Evolutionary conservation across 148 eudicot species (phyloP).

Genomic region (Salicornia ramosissima): DNA sequence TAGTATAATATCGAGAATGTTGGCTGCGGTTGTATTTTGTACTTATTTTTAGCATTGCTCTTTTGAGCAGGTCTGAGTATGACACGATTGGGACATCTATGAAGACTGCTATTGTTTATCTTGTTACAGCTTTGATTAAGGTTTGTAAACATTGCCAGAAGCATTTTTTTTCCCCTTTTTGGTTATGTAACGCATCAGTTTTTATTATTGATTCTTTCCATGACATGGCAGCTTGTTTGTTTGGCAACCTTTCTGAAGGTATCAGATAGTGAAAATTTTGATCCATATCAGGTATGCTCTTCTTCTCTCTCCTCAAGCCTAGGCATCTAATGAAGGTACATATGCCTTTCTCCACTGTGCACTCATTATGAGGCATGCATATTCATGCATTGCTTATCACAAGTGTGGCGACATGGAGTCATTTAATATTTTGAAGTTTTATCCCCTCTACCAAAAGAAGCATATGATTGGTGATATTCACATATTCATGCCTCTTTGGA

Average conservation of each 20-base stretch:
- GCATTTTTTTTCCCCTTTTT: not conserved
- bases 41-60: constrained; percentile 6
- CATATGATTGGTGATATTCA: not conserved
- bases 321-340: not conserved
- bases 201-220: constrained; percentile 12
- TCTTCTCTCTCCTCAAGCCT: not conserved
- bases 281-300: constrained; percentile 83
- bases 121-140: constrained; percentile 82
- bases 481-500: not conserved
- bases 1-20: not conserved
- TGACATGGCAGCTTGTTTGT: constrained; percentile 72
- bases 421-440: not conserved
- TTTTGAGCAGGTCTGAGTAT: constrained; percentile 76
- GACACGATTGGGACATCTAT: constrained; percentile 93
- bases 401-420: not conserved
- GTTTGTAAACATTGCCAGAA: constrained; percentile 32
- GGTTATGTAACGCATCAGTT: not conserved
- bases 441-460: no score
- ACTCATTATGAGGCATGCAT: not conserved
- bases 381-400: not conserved
- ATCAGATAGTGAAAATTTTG: constrained; percentile 77
- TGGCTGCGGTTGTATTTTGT: not conserved
- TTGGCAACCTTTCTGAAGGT: constrained; percentile 93
- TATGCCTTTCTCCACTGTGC: not conserved
- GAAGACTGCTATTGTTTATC: constrained; percentile 85